Conservation (phyloP, 768 basidiomycete species). For the Mycena venus region DNA sequence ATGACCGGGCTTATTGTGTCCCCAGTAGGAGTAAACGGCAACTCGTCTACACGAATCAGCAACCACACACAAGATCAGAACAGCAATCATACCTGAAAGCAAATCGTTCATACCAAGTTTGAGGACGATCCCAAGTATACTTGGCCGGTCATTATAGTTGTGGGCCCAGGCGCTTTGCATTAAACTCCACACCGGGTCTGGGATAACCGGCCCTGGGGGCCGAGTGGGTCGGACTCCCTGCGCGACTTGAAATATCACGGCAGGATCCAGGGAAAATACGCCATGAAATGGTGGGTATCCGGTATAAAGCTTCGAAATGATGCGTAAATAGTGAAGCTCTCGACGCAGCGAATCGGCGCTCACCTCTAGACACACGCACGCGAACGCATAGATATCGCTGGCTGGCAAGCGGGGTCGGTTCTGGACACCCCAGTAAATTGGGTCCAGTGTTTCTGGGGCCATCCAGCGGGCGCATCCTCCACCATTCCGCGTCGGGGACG, state of each 20-base stretch:
- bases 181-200: conserved; percentile 27
- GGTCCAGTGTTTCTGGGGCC: conserved; percentile 31
- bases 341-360: neutral
- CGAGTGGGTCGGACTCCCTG: conserved; percentile 1
- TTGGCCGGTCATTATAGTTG: conserved; percentile 22
- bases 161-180: conserved; percentile 30
- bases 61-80: neutral
- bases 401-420: neutral
- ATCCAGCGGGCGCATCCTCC: conserved; percentile 15
- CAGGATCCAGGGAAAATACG: conserved; percentile 6
- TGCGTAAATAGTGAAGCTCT: neutral
- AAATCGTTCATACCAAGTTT: conserved; percentile 22
- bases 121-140: conserved; percentile 8
- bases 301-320: neutral
- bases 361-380: conserved; percentile 24
- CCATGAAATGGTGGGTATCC: conserved; percentile 27
- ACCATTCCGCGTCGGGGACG: neutral
- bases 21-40: too few species aligned
- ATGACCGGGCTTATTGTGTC: conserved; percentile 22
- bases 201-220: conserved; percentile 1
- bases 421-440: neutral
- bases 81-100: neutral
- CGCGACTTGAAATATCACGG: conserved; percentile 24
- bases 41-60: neutral
- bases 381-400: conserved; percentile 29